Evolutionary conservation across 768 basidiomycete species (phyloP), one percentile per base, ranked within the genome.

Genomic region (Suillus subalutaceus): DNA sequence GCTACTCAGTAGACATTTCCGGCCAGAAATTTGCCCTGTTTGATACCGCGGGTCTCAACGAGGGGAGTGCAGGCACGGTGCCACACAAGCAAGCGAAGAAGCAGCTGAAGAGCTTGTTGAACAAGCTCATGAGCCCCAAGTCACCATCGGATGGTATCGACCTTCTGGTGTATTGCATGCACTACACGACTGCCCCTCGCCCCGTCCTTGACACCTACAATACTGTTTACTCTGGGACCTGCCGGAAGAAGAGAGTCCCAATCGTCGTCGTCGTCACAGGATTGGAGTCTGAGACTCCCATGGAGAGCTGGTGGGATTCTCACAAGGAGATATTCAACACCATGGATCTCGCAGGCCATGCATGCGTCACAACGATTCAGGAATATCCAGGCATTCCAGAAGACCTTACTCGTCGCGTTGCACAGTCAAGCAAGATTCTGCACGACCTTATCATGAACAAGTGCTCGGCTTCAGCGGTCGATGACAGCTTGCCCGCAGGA

Each of bases 41-140:
- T 73, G 82, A 82, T 56, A 82, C 80, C 7, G 74, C 74, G 13
- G 81, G 82, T 23, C 76, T 82, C 20, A 70, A 78, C 48, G 79
- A 75, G 64, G 79, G 48, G 9, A 55, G 53, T 30, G 50, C 6
- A 9, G 63, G 74, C 20, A 62, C 56, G 8, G 64, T 46, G 65
- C 50, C 66, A 1, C 37, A 46, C 1, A 60, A 53, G 16, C 20
- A 38, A n/a, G 66, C 77, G 3, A 67, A 68, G 52, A 60, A 57
- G 55, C 65, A 68, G 6, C 62, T 77, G 37, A 70, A 70, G 46
- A 65, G 59, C 16, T 65, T 75, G 37, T 66, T 75, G n/a, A 48
- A 69, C 40, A 62, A 73, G 23, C 57, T 26, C 56, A 23, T n/a
- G 59, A 69, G 68, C 3, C 65, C 68, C 20, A 16, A 26, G 15